Base-by-base conservation (phyloP, 2,329 filamentous ascomycete genomes). In the Sclerotiophoma versabilis region DNA sequence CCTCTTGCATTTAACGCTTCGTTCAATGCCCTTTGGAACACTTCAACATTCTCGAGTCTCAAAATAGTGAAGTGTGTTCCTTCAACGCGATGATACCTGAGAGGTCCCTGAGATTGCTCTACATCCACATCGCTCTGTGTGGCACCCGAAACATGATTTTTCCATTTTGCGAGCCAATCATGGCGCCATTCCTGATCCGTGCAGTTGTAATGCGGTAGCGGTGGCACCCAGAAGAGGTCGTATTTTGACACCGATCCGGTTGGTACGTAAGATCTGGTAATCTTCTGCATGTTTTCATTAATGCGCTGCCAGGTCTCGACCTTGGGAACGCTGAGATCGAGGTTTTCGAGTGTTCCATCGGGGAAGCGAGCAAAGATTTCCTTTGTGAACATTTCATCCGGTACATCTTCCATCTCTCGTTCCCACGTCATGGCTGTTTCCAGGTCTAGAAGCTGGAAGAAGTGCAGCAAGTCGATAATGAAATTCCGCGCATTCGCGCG, bases 51-150 rank as follows among this genome's bases (percentile, higher is more conserved):
- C 23, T 55, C 52, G 3, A 26, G 34, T 27, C 47, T 41, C 34
- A 55, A 12, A 17, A 55, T 55, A 7, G 52, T 55, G 15, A 55
- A 55, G 47, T 55, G 52, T 5, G 46, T 55, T 6, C 52, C 52
- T 5, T 49, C 34, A 10, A 55, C 46, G 2, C 46, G 45, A 42
- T 55, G 46, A 8, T 55, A 49, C 15, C 41, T 39, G 4, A 55
- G 33, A 23, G 52, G 27, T 2, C 47, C 45, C 20, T 34, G 1
- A 1, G 51, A 54, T 0, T 44, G 14, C 11, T 54, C 51, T 2
- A 7, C 26, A 5, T 54, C 51, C 10, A 54, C 51, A 17, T 54
- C 51, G 3, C 26, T 39, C 12, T 54, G 44, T 3, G 12, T 25
- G 1, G 51, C 45, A 14, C 20, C 41, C n/a, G 22, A n/a, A 2